Percentiles rank a stretch among this genome's conserved stretches.
These are phyloP conservation scores for Dipteronia dyeriana DNA, from an alignment of 345 rosid genomes.

Conservation along the genomic window DNA sequence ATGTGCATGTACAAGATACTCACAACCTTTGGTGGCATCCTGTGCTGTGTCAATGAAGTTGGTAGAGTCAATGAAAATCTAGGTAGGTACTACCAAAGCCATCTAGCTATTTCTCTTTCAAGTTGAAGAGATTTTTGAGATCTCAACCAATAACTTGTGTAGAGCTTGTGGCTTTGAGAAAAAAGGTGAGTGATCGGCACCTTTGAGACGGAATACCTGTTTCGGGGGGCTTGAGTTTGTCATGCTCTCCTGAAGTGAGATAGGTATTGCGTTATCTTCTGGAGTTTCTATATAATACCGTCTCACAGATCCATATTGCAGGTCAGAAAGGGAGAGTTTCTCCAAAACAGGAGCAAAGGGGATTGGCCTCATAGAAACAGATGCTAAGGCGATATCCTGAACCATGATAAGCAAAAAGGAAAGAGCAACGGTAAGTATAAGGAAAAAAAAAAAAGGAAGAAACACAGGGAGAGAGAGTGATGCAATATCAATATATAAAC, in stretches of 20 bases:
- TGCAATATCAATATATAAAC: background rate
- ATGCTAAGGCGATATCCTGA: constrained; percentile 93
- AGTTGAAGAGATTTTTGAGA: constrained; percentile 50
- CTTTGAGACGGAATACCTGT: constrained; percentile 71
- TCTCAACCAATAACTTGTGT: constrained; percentile 84
- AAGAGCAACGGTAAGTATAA: background rate
- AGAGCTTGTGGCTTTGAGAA: constrained; percentile 99
- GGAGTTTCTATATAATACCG: constrained; percentile 78
- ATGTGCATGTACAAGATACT: constrained; percentile 23
- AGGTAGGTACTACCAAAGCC: background rate
- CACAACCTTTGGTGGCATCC: constrained; percentile 16
- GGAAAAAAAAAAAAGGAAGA: background rate
- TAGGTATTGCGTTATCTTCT: constrained; percentile 83
- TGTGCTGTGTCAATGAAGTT: background rate
- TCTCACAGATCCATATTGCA: constrained; percentile 71
- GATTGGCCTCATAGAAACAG: constrained; percentile 88
- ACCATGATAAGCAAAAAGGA: constrained; percentile 14
- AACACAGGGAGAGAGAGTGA: too few relatives aligned
- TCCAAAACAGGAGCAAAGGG: constrained; percentile 95
- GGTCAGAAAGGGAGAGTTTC: constrained; percentile 74
- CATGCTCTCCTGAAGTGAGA: constrained; percentile 75
- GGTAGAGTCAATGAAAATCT: constrained; percentile 2
- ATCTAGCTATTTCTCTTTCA: constrained; percentile 15
- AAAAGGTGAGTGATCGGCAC: constrained; percentile 97
- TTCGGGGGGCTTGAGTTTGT: constrained; percentile 77